A percentile compares a stretch with the other conserved stretches of the same genome.
These are phyloP conservation scores for Trametes punicea DNA, from an alignment of 768 basidiomycete genomes.

Conservation along the genomic window DNA sequence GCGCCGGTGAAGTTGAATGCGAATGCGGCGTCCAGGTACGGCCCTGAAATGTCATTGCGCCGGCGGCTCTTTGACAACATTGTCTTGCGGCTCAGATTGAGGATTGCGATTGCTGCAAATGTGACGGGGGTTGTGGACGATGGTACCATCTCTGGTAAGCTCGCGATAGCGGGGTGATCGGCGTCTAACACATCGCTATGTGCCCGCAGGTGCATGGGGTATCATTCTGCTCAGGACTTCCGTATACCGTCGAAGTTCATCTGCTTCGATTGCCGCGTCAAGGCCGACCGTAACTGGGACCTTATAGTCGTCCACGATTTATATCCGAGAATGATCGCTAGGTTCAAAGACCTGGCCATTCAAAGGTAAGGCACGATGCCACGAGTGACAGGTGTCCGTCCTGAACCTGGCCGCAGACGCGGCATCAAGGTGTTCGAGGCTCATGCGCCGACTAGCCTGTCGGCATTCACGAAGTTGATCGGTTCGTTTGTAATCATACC, in stretches of 20 bases:
- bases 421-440: constrained; percentile 69
- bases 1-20: constrained; percentile 49
- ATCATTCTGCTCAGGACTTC: constrained; percentile 54
- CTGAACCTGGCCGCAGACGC: constrained; percentile 39
- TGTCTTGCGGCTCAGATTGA: constrained; percentile 46
- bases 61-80: background rate
- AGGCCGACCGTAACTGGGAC: constrained; percentile 64
- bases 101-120: constrained; percentile 50
- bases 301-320: constrained; percentile 55
- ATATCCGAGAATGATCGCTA: constrained; percentile 56
- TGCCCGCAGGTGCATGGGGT: constrained; percentile 59
- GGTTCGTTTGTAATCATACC: constrained; percentile 39
- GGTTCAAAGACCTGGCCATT: constrained; percentile 65
- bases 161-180: background rate
- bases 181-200: background rate
- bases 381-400: background rate
- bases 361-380: constrained; percentile 49
- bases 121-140: constrained; percentile 67
- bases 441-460: constrained; percentile 37
- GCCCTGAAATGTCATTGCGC: background rate
- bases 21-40: constrained; percentile 64
- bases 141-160: constrained; percentile 79
- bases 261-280: constrained; percentile 77
- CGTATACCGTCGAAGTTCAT: constrained; percentile 59
- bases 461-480: constrained; percentile 57